Evolutionary conservation across 2,329 filamentous ascomycete genomes (phyloP).

Genomic region (Trichoderma cornu-damae): DNA sequence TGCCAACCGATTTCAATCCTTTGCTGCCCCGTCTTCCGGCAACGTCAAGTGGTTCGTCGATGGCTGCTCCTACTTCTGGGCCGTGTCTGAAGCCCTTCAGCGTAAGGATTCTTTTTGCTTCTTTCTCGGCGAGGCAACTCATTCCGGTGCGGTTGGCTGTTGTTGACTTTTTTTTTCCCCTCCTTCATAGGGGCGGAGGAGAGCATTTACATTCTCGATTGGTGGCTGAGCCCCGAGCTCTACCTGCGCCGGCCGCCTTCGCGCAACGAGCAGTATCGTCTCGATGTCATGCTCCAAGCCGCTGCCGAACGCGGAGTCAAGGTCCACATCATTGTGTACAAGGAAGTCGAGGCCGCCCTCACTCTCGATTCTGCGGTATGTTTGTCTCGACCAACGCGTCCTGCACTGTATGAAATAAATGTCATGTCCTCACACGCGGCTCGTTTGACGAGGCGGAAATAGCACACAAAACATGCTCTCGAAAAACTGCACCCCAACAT

Average conservation of each 20-base stretch:
- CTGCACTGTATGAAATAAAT: too few relatives aligned
- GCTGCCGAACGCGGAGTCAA: constrained; percentile 80
- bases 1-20: constrained; percentile 57
- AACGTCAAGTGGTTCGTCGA: constrained; percentile 87
- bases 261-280: constrained; percentile 73
- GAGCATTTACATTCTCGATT: constrained; percentile 80
- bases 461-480: constrained; percentile 74
- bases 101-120: constrained; percentile 34
- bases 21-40: constrained; percentile 66
- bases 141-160: neutral
- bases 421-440: neutral
- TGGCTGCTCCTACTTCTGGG: constrained; percentile 79
- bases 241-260: constrained; percentile 80
- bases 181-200: constrained; percentile 59
- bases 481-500: constrained; percentile 79
- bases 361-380: constrained; percentile 49
- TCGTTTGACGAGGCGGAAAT: too few relatives aligned
- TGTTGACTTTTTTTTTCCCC: constrained; percentile 15
- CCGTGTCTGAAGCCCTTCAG: constrained; percentile 74
- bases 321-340: constrained; percentile 85
- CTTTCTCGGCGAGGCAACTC: neutral
- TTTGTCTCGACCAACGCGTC: constrained; percentile 21
- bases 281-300: constrained; percentile 76
- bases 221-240: constrained; percentile 86
- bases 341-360: constrained; percentile 78